These are phyloP conservation scores for Lachnellula willkommii DNA, from an alignment of 2,329 filamentous ascomycete genomes.

Conservation along the genomic window DNA sequence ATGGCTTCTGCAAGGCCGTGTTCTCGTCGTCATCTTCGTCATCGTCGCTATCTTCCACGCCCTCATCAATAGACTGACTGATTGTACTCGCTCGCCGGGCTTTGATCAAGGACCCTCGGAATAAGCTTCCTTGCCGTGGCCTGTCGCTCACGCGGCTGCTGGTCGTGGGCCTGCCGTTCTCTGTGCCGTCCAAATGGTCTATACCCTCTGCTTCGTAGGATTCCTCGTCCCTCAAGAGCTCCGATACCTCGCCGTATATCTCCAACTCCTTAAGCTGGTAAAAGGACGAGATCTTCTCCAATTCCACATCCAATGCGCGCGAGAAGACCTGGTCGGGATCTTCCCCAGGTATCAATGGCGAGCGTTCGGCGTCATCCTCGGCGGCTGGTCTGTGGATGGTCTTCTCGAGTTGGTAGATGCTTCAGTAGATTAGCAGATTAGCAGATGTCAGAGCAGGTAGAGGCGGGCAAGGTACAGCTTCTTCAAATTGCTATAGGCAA, in stretches of 20 bases:
- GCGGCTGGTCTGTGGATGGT: conserved; percentile 58
- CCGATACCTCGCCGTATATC: conserved; percentile 73
- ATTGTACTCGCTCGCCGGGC: conserved; percentile 41
- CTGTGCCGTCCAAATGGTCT: conserved; percentile 30
- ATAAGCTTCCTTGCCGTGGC: conserved; percentile 44
- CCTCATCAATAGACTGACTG: conserved; percentile 49
- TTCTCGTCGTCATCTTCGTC: conserved; percentile 62
- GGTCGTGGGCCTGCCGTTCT: conserved; percentile 37
- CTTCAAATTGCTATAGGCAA: conserved; percentile 97
- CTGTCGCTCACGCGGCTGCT: conserved; percentile 39
- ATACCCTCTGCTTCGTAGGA: conserved; percentile 44
- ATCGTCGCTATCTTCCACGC: conserved; percentile 58
- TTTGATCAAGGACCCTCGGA: conserved; percentile 43
- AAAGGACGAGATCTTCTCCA: conserved; percentile 92
- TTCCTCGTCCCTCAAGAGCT: conserved; percentile 71
- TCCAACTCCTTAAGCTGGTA: conserved; percentile 86
- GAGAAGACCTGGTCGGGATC: conserved; percentile 80
- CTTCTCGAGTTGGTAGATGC: conserved; percentile 94
- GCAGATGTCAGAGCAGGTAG: not conserved
- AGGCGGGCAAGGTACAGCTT: conserved; percentile 65
- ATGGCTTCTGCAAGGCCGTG: conserved; percentile 36
- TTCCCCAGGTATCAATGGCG: conserved; percentile 67
- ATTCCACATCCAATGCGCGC: conserved; percentile 75
- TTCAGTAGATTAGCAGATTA: conserved; percentile 34
- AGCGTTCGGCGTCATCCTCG: conserved; percentile 70